These are phyloP conservation scores for Aspergillus ruber DNA, from an alignment of 2,329 filamentous ascomycete genomes.

Conservation along the genomic window DNA sequence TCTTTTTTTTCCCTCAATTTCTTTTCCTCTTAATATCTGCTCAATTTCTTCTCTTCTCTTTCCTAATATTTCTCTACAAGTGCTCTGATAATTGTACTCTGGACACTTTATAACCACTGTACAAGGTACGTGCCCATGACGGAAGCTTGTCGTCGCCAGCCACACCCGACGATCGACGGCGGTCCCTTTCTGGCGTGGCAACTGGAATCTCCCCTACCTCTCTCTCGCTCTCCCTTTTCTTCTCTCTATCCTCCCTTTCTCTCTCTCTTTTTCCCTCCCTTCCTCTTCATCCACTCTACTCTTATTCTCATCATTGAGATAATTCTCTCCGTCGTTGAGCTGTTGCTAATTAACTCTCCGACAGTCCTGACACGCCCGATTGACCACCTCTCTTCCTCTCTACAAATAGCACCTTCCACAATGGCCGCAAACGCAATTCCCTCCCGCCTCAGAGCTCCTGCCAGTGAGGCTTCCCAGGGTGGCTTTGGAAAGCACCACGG, in stretches of 20 bases:
- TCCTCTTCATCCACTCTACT: not conserved
- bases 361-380: too few relatives aligned
- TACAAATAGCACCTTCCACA: slow-evolving; percentile 18
- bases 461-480: slow-evolving; percentile 36
- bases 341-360: too few relatives aligned
- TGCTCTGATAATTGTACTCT: not conserved
- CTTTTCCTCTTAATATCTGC: slow-evolving; percentile 1
- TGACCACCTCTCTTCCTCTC: slow-evolving; percentile 2
- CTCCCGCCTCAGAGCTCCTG: slow-evolving; percentile 66
- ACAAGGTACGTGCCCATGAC: slow-evolving; percentile 16
- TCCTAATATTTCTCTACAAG: not conserved
- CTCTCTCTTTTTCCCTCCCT: not conserved
- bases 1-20: slow-evolving; percentile 10
- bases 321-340: not conserved
- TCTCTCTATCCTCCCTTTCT: slow-evolving; percentile 14
- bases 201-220: slow-evolving; percentile 3
- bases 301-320: slow-evolving; percentile 1
- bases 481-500: slow-evolving; percentile 46
- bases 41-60: not conserved
- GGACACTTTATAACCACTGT: not conserved
- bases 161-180: slow-evolving; percentile 19
- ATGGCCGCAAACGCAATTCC: slow-evolving; percentile 72
- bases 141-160: slow-evolving; percentile 23
- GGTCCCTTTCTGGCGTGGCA: slow-evolving; percentile 15
- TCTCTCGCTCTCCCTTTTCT: slow-evolving; percentile 10